phyloP scores from a whole-genome alignment of 805 yeast species.

The Candida piceae region DNA sequence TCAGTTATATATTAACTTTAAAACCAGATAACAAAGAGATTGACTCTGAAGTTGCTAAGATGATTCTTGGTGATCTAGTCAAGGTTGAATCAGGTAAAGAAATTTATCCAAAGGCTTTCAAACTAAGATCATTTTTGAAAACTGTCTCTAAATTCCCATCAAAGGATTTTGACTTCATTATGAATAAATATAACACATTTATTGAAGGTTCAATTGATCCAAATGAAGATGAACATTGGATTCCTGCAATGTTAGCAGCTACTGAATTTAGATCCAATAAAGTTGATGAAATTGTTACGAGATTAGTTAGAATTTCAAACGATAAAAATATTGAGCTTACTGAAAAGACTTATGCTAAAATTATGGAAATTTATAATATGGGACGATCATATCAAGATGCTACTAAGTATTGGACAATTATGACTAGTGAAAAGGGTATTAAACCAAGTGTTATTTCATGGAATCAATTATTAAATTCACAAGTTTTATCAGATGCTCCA shows the following conservation, averaged over 20 bases:
- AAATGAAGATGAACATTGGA: conserved; percentile 13
- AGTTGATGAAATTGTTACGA: conserved; percentile 14
- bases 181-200: conserved; percentile 4
- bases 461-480: conserved; percentile 48
- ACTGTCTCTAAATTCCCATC: neutral
- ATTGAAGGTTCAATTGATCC: conserved; percentile 14
- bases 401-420: conserved; percentile 44
- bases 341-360: conserved; percentile 36
- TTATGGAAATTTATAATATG: conserved; percentile 43
- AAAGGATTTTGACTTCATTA: conserved; percentile 2
- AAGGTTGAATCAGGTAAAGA: neutral
- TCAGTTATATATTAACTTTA: conserved; percentile 17
- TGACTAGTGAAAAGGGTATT: conserved; percentile 32
- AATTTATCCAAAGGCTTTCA: neutral
- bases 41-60: conserved; percentile 19
- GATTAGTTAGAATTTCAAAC: conserved; percentile 19
- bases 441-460: conserved; percentile 37
- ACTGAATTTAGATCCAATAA: conserved; percentile 9
- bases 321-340: conserved; percentile 31
- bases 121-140: conserved; percentile 5
- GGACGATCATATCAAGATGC: conserved; percentile 33
- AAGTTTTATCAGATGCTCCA: conserved; percentile 21
- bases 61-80: neutral
- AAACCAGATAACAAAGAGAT: conserved; percentile 9
- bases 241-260: conserved; percentile 12